Evolutionary conservation across 495 filamentous ascomycete species (phyloP).

Genomic region (Penicillium steckii): DNA sequence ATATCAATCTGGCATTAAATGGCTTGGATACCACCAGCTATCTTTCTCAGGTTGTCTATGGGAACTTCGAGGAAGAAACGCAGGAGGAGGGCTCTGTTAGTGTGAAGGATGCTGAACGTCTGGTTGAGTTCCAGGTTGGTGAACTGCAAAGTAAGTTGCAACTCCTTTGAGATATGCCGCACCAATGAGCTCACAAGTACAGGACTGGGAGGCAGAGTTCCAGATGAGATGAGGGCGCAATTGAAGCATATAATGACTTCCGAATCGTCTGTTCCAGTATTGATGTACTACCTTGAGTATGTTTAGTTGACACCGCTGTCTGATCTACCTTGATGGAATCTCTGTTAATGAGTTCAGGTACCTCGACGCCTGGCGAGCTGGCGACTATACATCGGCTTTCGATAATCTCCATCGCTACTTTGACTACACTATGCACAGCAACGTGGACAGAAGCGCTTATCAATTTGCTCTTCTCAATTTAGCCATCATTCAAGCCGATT

Average conservation of each 20-base stretch:
- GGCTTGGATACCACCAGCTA: slow-evolving; percentile 38
- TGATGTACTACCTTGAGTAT: slow-evolving; percentile 76
- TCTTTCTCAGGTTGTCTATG: slow-evolving; percentile 61
- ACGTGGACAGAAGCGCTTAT: slow-evolving; percentile 77
- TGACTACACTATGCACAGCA: slow-evolving; percentile 91
- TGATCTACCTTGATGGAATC: background rate
- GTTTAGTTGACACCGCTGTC: slow-evolving; percentile 8
- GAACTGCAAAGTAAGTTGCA: slow-evolving; percentile 71
- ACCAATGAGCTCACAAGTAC: slow-evolving; percentile 23
- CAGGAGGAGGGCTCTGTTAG: slow-evolving; percentile 54
- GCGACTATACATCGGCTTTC: slow-evolving; percentile 86
- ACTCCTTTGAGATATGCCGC: background rate
- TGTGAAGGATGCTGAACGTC: slow-evolving; percentile 77
- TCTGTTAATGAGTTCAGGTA: slow-evolving; percentile 50
- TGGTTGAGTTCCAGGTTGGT: slow-evolving; percentile 85
- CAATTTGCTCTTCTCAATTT: slow-evolving; percentile 96
- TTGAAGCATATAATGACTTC: slow-evolving; percentile 66
- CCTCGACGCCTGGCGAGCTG: slow-evolving; percentile 85
- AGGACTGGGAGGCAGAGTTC: slow-evolving; percentile 68
- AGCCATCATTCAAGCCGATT: slow-evolving; percentile 91
- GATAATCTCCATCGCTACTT: slow-evolving; percentile 94
- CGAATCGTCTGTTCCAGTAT: slow-evolving; percentile 63
- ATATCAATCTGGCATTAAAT: slow-evolving; percentile 56
- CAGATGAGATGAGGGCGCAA: slow-evolving; percentile 62
- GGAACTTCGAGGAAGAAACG: slow-evolving; percentile 50